Percentiles rank a stretch among this genome's conserved stretches.
Conservation (phyloP, 2,329 filamentous ascomycete species). For the Onygenales sp. region DNA sequence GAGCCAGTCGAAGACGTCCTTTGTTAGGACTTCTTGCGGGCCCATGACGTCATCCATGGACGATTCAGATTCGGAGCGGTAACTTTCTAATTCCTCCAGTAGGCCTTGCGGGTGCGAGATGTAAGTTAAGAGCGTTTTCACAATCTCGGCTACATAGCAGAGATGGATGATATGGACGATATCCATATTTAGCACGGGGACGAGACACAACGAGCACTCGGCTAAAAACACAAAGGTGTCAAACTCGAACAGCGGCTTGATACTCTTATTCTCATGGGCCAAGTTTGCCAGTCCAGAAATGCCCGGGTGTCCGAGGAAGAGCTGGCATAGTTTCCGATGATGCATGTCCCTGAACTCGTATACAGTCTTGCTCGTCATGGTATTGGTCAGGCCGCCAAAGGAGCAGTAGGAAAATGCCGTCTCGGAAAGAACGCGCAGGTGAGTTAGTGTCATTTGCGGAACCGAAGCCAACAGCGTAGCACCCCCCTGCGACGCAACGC, state of each 20-base stretch:
- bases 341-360: constrained; percentile 59
- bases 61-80: constrained; percentile 19
- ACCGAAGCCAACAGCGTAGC: constrained; percentile 74
- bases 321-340: constrained; percentile 62
- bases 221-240: constrained; percentile 56
- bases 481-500: constrained; percentile 62
- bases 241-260: constrained; percentile 29
- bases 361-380: constrained; percentile 51
- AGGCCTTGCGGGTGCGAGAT: constrained; percentile 29
- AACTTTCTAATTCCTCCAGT: constrained; percentile 22
- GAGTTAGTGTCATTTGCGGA: constrained; percentile 71
- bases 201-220: constrained; percentile 63
- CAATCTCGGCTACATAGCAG: constrained; percentile 84
- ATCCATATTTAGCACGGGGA: constrained; percentile 59
- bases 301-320: constrained; percentile 55
- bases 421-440: constrained; percentile 80
- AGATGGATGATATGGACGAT: constrained; percentile 71
- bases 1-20: constrained; percentile 29
- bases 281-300: constrained; percentile 24
- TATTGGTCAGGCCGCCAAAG: constrained; percentile 58
- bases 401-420: constrained; percentile 79
- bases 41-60: constrained; percentile 20
- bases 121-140: constrained; percentile 63
- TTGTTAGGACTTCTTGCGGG: constrained; percentile 20
- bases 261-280: constrained; percentile 25